These are phyloP conservation scores for Argentina anserina DNA, from an alignment of 306 rosid species.

Conservation along the genomic window DNA sequence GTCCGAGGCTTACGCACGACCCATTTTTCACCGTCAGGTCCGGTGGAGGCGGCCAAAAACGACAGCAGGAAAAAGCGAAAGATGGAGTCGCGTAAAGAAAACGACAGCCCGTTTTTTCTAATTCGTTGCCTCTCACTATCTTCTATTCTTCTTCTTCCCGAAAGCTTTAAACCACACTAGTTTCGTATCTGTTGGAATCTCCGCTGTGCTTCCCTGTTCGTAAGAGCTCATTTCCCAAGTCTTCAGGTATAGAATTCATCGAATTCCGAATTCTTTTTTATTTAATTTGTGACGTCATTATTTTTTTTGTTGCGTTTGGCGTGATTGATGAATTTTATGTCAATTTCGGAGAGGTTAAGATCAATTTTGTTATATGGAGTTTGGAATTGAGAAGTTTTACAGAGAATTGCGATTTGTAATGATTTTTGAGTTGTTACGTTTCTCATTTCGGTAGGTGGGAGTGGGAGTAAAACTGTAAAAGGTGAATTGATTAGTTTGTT, in stretches of 20 bases:
- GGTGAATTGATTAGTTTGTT: background rate
- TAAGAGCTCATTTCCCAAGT: background rate
- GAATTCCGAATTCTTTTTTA: no score
- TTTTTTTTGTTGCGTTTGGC: no score
- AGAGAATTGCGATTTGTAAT: background rate
- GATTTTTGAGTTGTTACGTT: background rate
- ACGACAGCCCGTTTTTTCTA: constrained; percentile 32
- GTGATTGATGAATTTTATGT: background rate
- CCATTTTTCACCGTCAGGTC: background rate
- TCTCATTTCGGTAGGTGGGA: background rate
- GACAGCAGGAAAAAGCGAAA: background rate
- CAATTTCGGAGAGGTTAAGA: background rate
- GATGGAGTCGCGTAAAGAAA: background rate
- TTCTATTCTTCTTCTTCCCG: background rate
- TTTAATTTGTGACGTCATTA: no score
- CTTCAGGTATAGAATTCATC: constrained; percentile 9
- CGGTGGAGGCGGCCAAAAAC: constrained; percentile 1
- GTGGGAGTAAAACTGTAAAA: background rate
- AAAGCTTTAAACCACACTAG: background rate
- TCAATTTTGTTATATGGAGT: background rate
- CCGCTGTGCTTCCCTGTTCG: background rate
- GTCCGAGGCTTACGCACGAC: no score
- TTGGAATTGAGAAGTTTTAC: background rate
- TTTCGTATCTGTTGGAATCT: background rate
- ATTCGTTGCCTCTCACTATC: background rate